These are phyloP conservation scores for Colletotrichum orchidophilum DNA, from an alignment of 2,329 filamentous ascomycete species.

Conservation along the genomic window DNA sequence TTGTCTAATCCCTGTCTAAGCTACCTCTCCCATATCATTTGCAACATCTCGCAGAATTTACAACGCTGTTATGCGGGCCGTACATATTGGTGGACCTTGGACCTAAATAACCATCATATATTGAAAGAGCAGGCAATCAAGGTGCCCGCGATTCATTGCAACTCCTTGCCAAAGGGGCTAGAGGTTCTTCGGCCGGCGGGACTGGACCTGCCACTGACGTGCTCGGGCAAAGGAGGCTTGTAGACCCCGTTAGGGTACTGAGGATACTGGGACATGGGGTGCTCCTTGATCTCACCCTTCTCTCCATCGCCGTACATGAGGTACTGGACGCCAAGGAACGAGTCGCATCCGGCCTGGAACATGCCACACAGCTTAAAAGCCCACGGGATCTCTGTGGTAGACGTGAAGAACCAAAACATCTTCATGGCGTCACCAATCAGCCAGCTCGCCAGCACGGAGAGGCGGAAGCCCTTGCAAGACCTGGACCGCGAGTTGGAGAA, in stretches of 20 bases:
- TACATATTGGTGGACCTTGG: slow-evolving; percentile 2
- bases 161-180: slow-evolving; percentile 39
- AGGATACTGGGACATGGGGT: slow-evolving; percentile 42
- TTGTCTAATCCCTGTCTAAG: slow-evolving; percentile 32
- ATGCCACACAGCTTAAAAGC: slow-evolving; percentile 85
- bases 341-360: slow-evolving; percentile 82
- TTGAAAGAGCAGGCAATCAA: neutral
- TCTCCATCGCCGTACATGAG: slow-evolving; percentile 70
- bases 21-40: slow-evolving; percentile 13
- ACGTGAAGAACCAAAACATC: slow-evolving; percentile 86
- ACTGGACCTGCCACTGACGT: slow-evolving; percentile 47
- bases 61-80: neutral
- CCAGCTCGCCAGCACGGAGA: slow-evolving; percentile 82
- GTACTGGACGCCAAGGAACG: slow-evolving; percentile 79
- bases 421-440: slow-evolving; percentile 85
- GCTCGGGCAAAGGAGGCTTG: slow-evolving; percentile 42
- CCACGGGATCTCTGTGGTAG: slow-evolving; percentile 74
- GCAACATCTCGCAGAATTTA: slow-evolving; percentile 14
- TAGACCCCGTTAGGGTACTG: slow-evolving; percentile 43
- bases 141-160: neutral
- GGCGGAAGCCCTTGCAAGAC: slow-evolving; percentile 80
- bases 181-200: slow-evolving; percentile 50
- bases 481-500: slow-evolving; percentile 72
- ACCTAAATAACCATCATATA: neutral
- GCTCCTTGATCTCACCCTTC: slow-evolving; percentile 47